Evolutionary conservation across 257 asterid genomes (phyloP), one percentile per base, ranked within the genome.

Genomic region (Petrea volubilis): DNA sequence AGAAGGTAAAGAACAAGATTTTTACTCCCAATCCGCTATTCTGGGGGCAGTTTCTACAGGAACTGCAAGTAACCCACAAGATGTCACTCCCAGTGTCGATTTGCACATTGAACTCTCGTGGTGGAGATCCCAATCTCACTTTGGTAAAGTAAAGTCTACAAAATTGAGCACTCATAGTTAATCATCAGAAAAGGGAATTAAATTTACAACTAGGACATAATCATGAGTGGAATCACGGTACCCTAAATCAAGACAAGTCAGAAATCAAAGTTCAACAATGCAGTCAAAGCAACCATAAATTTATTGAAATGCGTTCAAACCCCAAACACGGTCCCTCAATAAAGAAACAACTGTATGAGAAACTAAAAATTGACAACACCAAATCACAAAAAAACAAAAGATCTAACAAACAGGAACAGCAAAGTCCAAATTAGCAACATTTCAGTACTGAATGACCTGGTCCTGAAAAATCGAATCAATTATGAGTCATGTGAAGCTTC

Each of bases 41-140:
- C 17, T 68, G 86, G 21, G 92, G 91, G 73, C 96, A 90, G 34
- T 81, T 69, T 4, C 47, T 72, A 74, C 96, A 87, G 53, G 86
- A 78, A 50, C 78, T 88, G 74, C 95, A 87, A 31, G 87, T 78
- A 68, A 90, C 92, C 96, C 96, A 90, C 73, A 87, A 74, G 60
- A 90, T 79, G 64, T 86, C 90, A 65, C 96, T 90, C 59, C 96
- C 96, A 7, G 96, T 87, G 61, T 90, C 96, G 44, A 90, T 86
- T 78, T 87, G 95, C 71, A 90, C 89, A 52, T 81, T 75, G 84
- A 76, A 90, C 67, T 85, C 89, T 73, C 53, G 83, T 2, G 91
- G 82, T 18, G 95, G 92, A 67, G 88, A 75, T 66, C 96, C 96
- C 82, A 90, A 76, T 21, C 88, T 75, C 67, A 90, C 89, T 77